Evolutionary conservation across 2,329 filamentous ascomycete genomes (phyloP).

Genomic region (Diplodia mutila): DNA sequence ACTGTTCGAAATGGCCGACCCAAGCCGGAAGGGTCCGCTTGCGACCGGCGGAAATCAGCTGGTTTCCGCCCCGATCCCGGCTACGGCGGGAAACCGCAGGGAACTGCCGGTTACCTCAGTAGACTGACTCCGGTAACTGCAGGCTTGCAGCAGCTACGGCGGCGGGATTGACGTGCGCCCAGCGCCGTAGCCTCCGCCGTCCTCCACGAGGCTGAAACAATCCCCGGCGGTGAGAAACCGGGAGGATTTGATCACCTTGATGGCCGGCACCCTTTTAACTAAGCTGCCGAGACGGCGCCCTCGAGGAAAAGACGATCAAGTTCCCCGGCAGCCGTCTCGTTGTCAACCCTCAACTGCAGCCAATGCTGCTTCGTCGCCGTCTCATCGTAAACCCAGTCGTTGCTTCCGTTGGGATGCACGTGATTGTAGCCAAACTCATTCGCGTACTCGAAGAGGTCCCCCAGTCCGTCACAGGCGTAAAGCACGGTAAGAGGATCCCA

Average conservation of each 20-base stretch:
- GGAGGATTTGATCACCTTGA: not conserved
- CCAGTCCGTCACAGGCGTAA: constrained; percentile 33
- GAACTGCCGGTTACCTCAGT: not conserved
- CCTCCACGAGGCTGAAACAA: not conserved
- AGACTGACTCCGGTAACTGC: not conserved
- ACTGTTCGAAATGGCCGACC: constrained; percentile 1
- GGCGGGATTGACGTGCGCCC: constrained; percentile 1
- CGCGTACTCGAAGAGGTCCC: constrained; percentile 43
- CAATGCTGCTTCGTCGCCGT: constrained; percentile 46
- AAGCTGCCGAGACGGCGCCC: constrained; percentile 29
- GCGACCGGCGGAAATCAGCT: not conserved
- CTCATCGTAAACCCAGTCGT: constrained; percentile 49
- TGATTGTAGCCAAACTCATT: constrained; percentile 48
- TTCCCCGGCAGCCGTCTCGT: constrained; percentile 36
- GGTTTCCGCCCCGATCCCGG: not conserved
- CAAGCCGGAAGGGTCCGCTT: not conserved
- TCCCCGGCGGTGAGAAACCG: not conserved
- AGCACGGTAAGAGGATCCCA: constrained; percentile 36
- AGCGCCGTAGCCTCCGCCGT: not conserved
- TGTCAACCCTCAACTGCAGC: constrained; percentile 41
- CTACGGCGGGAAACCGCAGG: not conserved
- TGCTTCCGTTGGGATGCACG: constrained; percentile 47
- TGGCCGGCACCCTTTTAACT: constrained; percentile 4
- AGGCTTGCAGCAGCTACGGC: not conserved
- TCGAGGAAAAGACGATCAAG: constrained; percentile 38